phyloP scores from a whole-genome alignment of 1,139 yeast species.

The Schwanniomyces etchellsii region DNA sequence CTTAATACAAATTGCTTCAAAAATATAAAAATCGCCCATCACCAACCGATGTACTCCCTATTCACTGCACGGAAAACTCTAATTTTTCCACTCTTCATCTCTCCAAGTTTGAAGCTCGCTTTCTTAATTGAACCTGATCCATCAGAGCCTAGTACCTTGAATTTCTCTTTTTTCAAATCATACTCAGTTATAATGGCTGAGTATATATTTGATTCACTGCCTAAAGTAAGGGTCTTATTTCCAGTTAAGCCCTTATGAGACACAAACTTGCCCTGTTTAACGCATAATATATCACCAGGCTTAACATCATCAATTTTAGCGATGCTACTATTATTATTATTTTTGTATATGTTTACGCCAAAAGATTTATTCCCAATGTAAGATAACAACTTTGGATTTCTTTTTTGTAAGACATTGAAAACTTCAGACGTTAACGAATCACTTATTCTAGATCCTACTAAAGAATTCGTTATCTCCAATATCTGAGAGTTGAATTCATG shows the following conservation, averaged over 20 bases:
- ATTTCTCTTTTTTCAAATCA: constrained; percentile 70
- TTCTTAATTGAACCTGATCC: constrained; percentile 50
- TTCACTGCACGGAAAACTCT: constrained; percentile 60
- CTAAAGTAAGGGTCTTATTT: constrained; percentile 34
- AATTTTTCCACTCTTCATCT: constrained; percentile 73
- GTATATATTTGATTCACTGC: constrained; percentile 24
- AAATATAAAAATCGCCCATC: no score
- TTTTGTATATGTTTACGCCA: constrained; percentile 67
- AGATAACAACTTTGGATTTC: constrained; percentile 28
- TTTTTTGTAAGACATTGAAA: constrained; percentile 9
- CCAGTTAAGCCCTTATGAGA: constrained; percentile 56
- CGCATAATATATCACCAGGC: constrained; percentile 80
- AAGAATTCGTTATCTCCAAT: constrained; percentile 34
- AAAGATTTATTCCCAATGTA: constrained; percentile 64
- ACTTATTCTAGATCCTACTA: constrained; percentile 31
- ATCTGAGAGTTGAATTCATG: constrained; percentile 39
- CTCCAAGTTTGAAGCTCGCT: constrained; percentile 62
- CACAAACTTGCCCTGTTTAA: constrained; percentile 69
- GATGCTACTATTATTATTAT: constrained; percentile 41
- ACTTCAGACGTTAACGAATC: constrained; percentile 21
- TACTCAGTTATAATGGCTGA: constrained; percentile 52
- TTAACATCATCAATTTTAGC: constrained; percentile 57
- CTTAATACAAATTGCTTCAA: no score
- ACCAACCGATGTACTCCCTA: constrained; percentile 9
- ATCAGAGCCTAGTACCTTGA: constrained; percentile 65